phyloP scores from a whole-genome alignment of 2,329 filamentous ascomycete genomes.

The Xylariomycetidae sp. region DNA sequence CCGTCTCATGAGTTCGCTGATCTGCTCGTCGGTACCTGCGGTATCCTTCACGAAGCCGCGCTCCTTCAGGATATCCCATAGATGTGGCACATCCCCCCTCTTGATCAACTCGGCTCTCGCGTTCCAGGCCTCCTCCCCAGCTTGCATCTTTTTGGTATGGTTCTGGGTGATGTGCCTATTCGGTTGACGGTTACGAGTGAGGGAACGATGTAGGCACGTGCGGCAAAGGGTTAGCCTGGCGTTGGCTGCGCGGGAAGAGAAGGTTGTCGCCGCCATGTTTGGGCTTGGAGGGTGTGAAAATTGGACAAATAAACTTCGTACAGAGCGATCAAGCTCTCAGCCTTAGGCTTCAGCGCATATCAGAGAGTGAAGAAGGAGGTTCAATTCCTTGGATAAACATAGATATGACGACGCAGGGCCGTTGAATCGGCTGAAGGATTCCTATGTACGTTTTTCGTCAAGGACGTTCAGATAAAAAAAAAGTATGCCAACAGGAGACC shows the following conservation, averaged over 20 bases:
- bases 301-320: too few species aligned
- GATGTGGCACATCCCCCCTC: slow-evolving; percentile 44
- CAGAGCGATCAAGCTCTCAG: too few species aligned
- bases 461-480: too few species aligned
- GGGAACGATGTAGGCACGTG: slow-evolving; percentile 15
- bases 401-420: too few species aligned
- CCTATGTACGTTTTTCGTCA: too few species aligned
- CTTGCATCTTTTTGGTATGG: slow-evolving; percentile 38
- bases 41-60: slow-evolving; percentile 70
- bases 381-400: too few species aligned
- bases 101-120: slow-evolving; percentile 41
- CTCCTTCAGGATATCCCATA: slow-evolving; percentile 64
- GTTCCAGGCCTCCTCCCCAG: slow-evolving; percentile 44
- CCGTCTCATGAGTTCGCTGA: slow-evolving; percentile 59
- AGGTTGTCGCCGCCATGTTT: slow-evolving; percentile 14
- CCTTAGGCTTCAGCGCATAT: too few species aligned
- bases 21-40: slow-evolving; percentile 45
- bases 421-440: too few species aligned
- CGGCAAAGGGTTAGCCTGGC: slow-evolving; percentile 20
- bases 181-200: slow-evolving; percentile 11
- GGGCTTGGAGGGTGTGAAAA: slow-evolving; percentile 1
- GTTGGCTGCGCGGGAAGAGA: slow-evolving; percentile 5
- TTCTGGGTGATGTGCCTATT: slow-evolving; percentile 35
- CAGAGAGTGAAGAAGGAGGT: too few species aligned
- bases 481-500: too few species aligned